Base-by-base conservation (phyloP, 2,329 filamentous ascomycete species). In the Exophiala sideris region DNA sequence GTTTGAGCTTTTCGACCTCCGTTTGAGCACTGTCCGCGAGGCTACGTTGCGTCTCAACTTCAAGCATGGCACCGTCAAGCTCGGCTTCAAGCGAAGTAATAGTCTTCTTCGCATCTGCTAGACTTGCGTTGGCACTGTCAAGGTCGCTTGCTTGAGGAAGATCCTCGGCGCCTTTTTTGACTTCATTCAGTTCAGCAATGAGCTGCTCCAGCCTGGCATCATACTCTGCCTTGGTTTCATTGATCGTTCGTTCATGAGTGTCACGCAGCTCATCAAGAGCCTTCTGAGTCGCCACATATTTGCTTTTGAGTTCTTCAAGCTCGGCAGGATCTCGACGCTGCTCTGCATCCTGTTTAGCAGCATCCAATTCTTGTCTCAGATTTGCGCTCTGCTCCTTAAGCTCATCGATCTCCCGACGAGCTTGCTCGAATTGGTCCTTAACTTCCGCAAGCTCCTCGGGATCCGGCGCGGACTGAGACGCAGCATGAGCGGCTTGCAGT, bases 101-200 rank as follows among this genome's bases (percentile, higher is more conserved):
- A 12, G 64, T 55, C 5, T 67, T 57, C 14, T 55, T 58, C 11
- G 58, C 56, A 20, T 50, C 57, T 24, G 54, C 51, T n/a, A 58
- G 51, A 24, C 45, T 52, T 11, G 51, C 45, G 16, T 49, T 56
- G 41, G 40, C 42, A n/a, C 45, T 16, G n/a, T 59, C 50, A 20
- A 50, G 14, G n/a, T 49, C 40, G 11, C 38, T 44, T 11, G 54
- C 20, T 33, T 57, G 48, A 2, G 48, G 32, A 42, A 73, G 56
- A 9, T 57, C 53, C 51, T 74, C 71, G 24, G 71, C 44, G 8
- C 68, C 65, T 14, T 67, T 60, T 50, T 70, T 68, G 8, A 70
- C 70, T 1, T 51, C 56, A 9, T 56, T 49, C 29, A 57, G 45
- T n/a, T 57, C 58, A 6, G 41, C 49, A 12, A 57, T 21, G 5